Evolutionary conservation across 768 basidiomycete species (phyloP), one percentile per base, ranked within the genome.

Genomic region (Xanthoconium purpureum): DNA sequence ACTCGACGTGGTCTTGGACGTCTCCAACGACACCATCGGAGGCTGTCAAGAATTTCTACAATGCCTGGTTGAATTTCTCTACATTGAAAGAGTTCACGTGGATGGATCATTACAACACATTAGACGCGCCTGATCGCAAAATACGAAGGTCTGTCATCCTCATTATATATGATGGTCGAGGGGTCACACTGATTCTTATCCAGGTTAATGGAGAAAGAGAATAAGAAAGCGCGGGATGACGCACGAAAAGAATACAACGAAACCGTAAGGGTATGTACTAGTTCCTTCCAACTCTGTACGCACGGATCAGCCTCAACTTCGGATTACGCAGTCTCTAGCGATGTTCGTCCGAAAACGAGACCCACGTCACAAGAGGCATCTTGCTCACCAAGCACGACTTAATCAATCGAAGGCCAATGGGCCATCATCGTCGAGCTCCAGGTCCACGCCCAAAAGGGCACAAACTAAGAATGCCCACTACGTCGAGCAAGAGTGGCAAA

Each of bases 121-220:
- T 83, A 7, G 89, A 96, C 56, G 95, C 92, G 2, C 91, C 92
- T 4, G 95, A 98, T 71, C 78, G 97, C 18, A 83, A 86, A 29
- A 82, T 89, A 39, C 80, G 94, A 65, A 82, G 97, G 84, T 88
- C 55, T 32, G 77, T 63, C 15, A 18, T n/a, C 24, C 7, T 12
- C 37, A 29, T 18, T 35, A 20, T 45, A 20, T 43, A 18, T 38
- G 38, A 30, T 28, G 17, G 17, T 36, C 18, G 9, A 10, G 35
- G 35, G 29, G 3, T 12, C 24, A 47, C n/a, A 14, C 42, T 53
- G 30, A 63, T 44, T 18, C 42, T 8, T 36, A 14, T 32, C 14
- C 35, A 92, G 91, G 63, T 66, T 93, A 45, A 94, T 98, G 89
- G 97, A 98, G 68, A 91, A 87, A 64, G 97, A 98, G 61, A 98